Evolutionary conservation across 1,139 yeast genomes (phyloP).

Genomic region (Magnusiomyces ingens): DNA sequence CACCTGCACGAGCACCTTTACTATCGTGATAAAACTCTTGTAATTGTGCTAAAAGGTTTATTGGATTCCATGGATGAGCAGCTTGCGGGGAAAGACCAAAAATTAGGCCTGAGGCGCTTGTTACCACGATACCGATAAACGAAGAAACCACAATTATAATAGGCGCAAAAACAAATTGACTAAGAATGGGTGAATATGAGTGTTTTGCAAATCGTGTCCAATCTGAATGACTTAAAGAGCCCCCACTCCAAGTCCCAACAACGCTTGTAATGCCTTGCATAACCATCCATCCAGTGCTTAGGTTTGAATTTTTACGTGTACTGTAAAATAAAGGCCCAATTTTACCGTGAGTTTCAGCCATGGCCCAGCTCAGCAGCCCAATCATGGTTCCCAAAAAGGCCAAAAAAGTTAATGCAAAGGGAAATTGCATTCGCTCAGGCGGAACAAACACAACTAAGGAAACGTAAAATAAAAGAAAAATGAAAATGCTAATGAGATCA

Average conservation of each 20-base stretch:
- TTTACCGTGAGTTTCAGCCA: conserved; percentile 16
- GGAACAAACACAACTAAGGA: conserved; percentile 18
- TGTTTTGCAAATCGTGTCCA: conserved; percentile 23
- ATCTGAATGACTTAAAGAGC: conserved; percentile 24
- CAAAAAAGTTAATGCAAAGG: conserved; percentile 20
- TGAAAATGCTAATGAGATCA: conserved; percentile 28
- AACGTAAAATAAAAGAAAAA: conserved; percentile 24
- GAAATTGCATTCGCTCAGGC: conserved; percentile 19
- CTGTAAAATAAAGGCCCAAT: conserved; percentile 18
- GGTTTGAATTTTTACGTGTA: conserved; percentile 5
- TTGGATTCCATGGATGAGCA: conserved; percentile 25
- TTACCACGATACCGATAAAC: conserved; percentile 15
- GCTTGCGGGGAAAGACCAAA: conserved; percentile 15
- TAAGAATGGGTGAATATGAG: conserved; percentile 19
- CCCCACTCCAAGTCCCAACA: conserved; percentile 25
- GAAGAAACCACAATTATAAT: conserved; percentile 16
- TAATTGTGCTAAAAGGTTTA: conserved; percentile 21
- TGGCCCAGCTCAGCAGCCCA: conserved; percentile 14
- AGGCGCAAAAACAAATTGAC: conserved; percentile 24
- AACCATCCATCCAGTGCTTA: conserved; percentile 19
- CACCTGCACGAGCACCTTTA: conserved; percentile 33
- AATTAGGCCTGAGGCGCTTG: conserved; percentile 26
- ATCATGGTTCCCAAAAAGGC: conserved; percentile 16
- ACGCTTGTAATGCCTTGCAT: conserved; percentile 17
- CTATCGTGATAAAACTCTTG: conserved; percentile 21